Percentiles rank a stretch among this genome's conserved stretches.
phyloP scores from a whole-genome alignment of 495 filamentous ascomycete species.

The Glarea lozoyensis region DNA sequence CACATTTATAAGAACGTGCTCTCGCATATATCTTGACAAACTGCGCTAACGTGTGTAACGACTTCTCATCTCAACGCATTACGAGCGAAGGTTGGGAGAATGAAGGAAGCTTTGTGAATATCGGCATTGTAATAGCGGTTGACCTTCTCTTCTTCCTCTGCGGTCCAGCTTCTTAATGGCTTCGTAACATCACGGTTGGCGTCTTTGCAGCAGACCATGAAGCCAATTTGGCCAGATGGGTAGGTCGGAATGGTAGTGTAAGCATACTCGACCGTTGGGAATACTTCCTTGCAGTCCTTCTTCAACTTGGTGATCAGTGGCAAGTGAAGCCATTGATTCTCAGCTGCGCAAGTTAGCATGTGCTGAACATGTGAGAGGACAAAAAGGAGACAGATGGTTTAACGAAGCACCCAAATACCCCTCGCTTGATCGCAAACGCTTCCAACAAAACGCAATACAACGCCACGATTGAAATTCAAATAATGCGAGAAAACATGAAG shows the following conservation, averaged over 20 bases:
- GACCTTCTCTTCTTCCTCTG: constrained; percentile 83
- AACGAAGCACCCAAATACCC: no score
- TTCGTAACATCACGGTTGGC: constrained; percentile 68
- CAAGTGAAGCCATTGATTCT: constrained; percentile 99
- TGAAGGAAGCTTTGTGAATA: constrained; percentile 89
- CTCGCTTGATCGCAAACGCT: no score
- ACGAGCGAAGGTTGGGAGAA: constrained; percentile 86
- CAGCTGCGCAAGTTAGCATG: constrained; percentile 47
- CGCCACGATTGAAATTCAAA: background rate
- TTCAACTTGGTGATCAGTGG: constrained; percentile 82
- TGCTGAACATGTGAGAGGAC: constrained; percentile 1
- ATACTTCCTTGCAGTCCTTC: constrained; percentile 94
- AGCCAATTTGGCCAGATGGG: constrained; percentile 97
- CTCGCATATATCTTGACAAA: no score
- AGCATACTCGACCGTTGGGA: constrained; percentile 94
- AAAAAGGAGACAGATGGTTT: constrained; percentile 10
- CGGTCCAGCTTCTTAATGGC: constrained; percentile 67
- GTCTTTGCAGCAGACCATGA: constrained; percentile 99
- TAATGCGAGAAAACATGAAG: constrained; percentile 11
- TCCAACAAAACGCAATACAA: background rate
- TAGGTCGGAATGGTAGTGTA: constrained; percentile 99
- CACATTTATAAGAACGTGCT: no score
- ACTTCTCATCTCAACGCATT: constrained; percentile 52
- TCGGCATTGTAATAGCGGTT: constrained; percentile 94
- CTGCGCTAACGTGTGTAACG: no score